Conservation (phyloP, 306 rosid species). For the Canavalia ensiformis region DNA sequence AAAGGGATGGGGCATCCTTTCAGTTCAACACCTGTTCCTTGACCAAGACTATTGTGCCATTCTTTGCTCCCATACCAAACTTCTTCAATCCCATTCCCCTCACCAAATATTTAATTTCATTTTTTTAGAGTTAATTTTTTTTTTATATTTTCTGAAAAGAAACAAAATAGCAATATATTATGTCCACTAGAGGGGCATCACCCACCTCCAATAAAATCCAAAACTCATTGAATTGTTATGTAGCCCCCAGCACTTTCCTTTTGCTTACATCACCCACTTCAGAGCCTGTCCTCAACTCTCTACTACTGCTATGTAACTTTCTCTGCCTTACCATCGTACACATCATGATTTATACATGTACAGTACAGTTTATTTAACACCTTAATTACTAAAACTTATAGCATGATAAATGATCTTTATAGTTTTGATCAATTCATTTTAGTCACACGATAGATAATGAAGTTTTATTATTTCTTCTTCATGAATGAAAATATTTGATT, state of each 20-base stretch:
- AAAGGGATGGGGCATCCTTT: conserved; percentile 74
- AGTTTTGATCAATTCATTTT: too few relatives aligned
- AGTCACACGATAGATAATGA: too few relatives aligned
- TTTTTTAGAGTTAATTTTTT: neutral
- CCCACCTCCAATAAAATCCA: conserved; percentile 70
- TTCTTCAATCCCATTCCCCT: conserved; percentile 46
- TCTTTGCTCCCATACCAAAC: conserved; percentile 68
- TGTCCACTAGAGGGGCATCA: conserved; percentile 50
- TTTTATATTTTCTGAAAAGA: conserved; percentile 39
- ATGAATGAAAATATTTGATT: too few relatives aligned
- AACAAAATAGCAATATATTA: conserved; percentile 51
- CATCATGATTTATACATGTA: conserved; percentile 49
- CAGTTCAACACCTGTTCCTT: conserved; percentile 71
- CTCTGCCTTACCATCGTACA: conserved; percentile 54
- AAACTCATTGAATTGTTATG: conserved; percentile 65
- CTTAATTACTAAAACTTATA: neutral
- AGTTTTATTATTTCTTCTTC: too few relatives aligned
- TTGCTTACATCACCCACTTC: conserved; percentile 73
- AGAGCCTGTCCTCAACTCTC: conserved; percentile 68
- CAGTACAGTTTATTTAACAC: conserved; percentile 19
- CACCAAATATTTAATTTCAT: conserved; percentile 23
- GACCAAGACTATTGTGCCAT: conserved; percentile 70
- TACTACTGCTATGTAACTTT: conserved; percentile 49
- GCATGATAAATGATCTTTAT: too few relatives aligned
- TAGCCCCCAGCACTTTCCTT: conserved; percentile 66